Percentiles rank a stretch among this genome's conserved stretches.
phyloP scores from a whole-genome alignment of 2,329 filamentous ascomycete genomes.

The Erysiphe neolycopersici region DNA sequence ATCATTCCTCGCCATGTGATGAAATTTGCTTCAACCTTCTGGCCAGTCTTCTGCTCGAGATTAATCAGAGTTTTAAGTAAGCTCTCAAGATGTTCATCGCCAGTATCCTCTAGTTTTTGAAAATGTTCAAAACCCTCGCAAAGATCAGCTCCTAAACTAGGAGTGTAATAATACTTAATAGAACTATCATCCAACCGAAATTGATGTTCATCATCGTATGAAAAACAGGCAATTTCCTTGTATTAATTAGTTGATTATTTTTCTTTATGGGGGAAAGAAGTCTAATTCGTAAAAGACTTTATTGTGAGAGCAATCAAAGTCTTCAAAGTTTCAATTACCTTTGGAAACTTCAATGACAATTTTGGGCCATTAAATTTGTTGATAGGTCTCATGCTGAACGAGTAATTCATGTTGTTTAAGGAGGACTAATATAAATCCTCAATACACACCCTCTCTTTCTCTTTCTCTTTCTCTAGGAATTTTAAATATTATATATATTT shows the following conservation, averaged over 20 bases:
- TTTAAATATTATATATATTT: too few relatives aligned
- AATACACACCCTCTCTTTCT: too few relatives aligned
- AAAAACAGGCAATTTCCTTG: constrained; percentile 79
- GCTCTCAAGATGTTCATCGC: constrained; percentile 71
- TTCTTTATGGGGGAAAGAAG: too few relatives aligned
- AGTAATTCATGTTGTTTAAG: constrained; percentile 7
- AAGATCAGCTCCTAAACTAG: constrained; percentile 41
- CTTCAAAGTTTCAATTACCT: constrained; percentile 18
- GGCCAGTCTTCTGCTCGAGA: constrained; percentile 40
- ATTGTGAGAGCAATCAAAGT: constrained; percentile 3
- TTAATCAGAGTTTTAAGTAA: constrained; percentile 50
- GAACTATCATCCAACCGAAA: constrained; percentile 56
- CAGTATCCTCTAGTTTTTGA: constrained; percentile 51
- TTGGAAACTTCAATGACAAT: constrained; percentile 48
- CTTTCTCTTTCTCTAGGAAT: too few relatives aligned
- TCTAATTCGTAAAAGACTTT: too few relatives aligned
- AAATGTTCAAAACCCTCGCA: constrained; percentile 63
- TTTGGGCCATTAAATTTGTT: constrained; percentile 39
- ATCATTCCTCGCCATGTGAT: constrained; percentile 97
- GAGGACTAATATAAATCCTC: too few relatives aligned
- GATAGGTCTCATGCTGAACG: constrained; percentile 42
- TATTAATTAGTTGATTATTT: neutral
- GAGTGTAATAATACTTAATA: constrained; percentile 70
- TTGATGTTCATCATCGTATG: constrained; percentile 61
- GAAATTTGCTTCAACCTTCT: constrained; percentile 47